A percentile compares a stretch with the other conserved stretches of the same genome.
phyloP scores from a whole-genome alignment of 139 green algal species.

The Picochlorum sp. region DNA sequence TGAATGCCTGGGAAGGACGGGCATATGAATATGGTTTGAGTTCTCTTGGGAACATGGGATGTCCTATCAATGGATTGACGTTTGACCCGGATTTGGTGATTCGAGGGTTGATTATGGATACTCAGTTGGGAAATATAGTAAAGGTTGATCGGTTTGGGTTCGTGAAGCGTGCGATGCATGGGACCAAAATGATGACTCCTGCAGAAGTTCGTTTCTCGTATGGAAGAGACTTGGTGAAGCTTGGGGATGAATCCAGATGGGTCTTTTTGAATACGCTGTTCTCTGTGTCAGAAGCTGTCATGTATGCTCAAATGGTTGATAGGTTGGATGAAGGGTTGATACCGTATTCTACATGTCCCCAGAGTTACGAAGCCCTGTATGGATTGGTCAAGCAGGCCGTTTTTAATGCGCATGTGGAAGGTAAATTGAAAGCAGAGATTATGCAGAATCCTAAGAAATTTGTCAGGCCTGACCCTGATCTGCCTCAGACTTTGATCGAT shows the following conservation, averaged over 20 bases:
- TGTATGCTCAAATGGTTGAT: constrained; percentile 79
- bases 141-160: constrained; percentile 61
- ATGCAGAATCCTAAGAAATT: constrained; percentile 68
- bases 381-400: constrained; percentile 71
- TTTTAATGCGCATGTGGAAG: constrained; percentile 89
- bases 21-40: constrained; percentile 57
- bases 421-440: constrained; percentile 88
- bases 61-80: constrained; percentile 71
- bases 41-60: constrained; percentile 40
- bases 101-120: constrained; percentile 59
- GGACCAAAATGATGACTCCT: constrained; percentile 77
- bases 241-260: constrained; percentile 75
- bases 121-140: constrained; percentile 50
- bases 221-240: constrained; percentile 80
- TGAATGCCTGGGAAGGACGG: constrained; percentile 84
- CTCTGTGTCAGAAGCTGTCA: constrained; percentile 76
- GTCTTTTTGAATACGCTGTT: constrained; percentile 96
- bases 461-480: constrained; percentile 78
- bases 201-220: constrained; percentile 66
- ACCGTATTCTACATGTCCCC: constrained; percentile 23
- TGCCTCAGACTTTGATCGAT: constrained; percentile 80
- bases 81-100: constrained; percentile 85
- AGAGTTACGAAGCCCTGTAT: constrained; percentile 61
- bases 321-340: constrained; percentile 69
- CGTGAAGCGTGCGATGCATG: constrained; percentile 90